Evolutionary conservation across 495 filamentous ascomycete genomes (phyloP), one percentile per base, ranked within the genome.

Genomic region (Hypoxylon subgilvum): DNA sequence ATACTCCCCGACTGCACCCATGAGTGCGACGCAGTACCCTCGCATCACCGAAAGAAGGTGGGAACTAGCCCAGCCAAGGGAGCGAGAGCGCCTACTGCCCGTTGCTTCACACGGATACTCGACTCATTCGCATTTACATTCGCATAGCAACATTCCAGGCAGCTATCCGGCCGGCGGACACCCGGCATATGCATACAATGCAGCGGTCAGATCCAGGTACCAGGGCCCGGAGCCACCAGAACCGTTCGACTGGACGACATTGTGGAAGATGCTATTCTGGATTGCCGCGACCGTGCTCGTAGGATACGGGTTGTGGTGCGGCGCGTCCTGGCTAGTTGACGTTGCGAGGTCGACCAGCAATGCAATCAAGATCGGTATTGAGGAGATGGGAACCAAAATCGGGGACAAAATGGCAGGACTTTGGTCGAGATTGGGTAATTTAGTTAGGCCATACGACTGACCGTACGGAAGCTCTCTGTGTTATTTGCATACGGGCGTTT

Each of bases 261-360:
- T 46, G 22, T 56, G 55, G 45, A 60, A 30, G 39, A 42, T 44
- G 18, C 10, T 65, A 12, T 46, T 59, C 14, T 52, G 32, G 44
- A 10, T 58, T 18, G 14, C 13, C 1, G 8, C 28, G n/a, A 40
- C 39, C 5, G 7, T 51, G 12, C 23, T 46, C 1, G 31, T 17
- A 2, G 45, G 40, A 6, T 59, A 51, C n/a, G 40, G n/a, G 1
- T 5, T 48, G 9, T 55, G 38, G 16, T 25, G 32, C 1, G 14
- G 44, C 2, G 13, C 52, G 19, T 18, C 32, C 9, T 60, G 51
- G 55, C 12, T 60, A 10, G 27, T 16, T 1, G 19, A 30, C 12
- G 17, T 23, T 6, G 13, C 30, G 1, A 49, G 42, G 35, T 35
- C 31, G 3, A 25, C 52, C 5, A 22, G 52, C n/a, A 41, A 14